Evolutionary conservation across 2,329 filamentous ascomycete species (phyloP).

Genomic region (Tolypocladium ovalisporum): DNA sequence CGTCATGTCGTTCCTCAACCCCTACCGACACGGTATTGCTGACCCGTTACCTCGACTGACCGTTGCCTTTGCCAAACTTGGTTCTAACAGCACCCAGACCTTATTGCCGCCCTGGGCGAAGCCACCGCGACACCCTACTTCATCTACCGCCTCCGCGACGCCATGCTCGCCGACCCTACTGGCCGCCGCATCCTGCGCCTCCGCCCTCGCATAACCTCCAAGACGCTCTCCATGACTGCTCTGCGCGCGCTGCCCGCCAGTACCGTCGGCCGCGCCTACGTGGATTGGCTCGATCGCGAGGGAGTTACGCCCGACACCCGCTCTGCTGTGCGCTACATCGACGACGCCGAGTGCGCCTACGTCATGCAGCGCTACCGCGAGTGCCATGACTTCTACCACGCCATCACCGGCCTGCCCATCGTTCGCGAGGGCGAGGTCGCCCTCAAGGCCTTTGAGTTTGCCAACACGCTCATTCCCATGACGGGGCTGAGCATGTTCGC

Average conservation of each 20-base stretch:
- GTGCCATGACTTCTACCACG: constrained; percentile 97
- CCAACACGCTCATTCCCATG: constrained; percentile 92
- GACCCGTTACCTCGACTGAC: background rate
- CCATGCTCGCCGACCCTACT: constrained; percentile 76
- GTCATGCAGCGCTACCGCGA: constrained; percentile 98
- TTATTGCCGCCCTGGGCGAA: constrained; percentile 91
- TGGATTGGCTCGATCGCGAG: constrained; percentile 85
- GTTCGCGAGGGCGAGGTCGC: constrained; percentile 94
- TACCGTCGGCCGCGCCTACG: constrained; percentile 74
- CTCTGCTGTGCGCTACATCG: constrained; percentile 73
- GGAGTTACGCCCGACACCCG: constrained; percentile 89
- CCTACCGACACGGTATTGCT: constrained; percentile 59
- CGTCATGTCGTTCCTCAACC: constrained; percentile 57
- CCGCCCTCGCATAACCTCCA: constrained; percentile 76
- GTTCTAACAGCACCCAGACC: constrained; percentile 43
- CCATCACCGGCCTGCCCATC: constrained; percentile 79
- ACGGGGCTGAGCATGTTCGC: constrained; percentile 78
- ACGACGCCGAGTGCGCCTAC: constrained; percentile 92
- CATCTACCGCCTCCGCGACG: constrained; percentile 79
- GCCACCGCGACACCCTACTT: constrained; percentile 92
- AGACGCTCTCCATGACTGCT: constrained; percentile 52
- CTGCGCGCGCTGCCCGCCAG: constrained; percentile 63
- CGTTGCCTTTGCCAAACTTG: background rate
- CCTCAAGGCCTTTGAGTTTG: constrained; percentile 96
- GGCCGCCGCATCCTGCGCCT: constrained; percentile 87